Evolutionary conservation across 495 filamentous ascomycete species (phyloP).

Genomic region (Staphylotrichum tortipilum): DNA sequence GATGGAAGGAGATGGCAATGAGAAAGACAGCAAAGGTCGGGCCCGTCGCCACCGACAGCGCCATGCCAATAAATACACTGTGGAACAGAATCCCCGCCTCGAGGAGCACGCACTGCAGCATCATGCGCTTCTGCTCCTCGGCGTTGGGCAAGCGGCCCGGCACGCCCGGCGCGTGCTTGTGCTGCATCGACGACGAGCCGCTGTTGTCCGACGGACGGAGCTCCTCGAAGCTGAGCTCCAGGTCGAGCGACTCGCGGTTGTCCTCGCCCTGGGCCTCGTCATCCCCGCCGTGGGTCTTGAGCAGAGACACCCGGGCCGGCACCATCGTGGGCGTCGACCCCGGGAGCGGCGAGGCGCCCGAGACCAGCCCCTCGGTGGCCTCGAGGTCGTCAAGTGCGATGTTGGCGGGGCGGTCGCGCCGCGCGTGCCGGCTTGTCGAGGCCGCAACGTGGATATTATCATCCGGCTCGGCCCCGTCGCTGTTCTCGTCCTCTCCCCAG

Average conservation of each 20-base stretch:
- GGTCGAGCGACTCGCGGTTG: slow-evolving; percentile 29
- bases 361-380: slow-evolving; percentile 38
- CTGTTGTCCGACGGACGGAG: slow-evolving; percentile 29
- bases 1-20: slow-evolving; percentile 74
- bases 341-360: slow-evolving; percentile 41
- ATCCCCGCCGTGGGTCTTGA: neutral
- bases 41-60: slow-evolving; percentile 71
- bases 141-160: no score
- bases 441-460: slow-evolving; percentile 22
- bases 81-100: slow-evolving; percentile 85
- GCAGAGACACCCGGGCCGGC: slow-evolving; percentile 1
- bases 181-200: neutral
- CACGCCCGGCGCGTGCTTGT: no score
- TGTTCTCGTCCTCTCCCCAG: slow-evolving; percentile 20
- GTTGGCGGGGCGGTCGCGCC: slow-evolving; percentile 26
- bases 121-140: slow-evolving; percentile 49
- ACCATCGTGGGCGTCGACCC: slow-evolving; percentile 28
- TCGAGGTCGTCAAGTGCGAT: slow-evolving; percentile 38
- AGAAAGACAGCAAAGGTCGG: slow-evolving; percentile 72
- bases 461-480: neutral
- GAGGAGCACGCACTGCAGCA: slow-evolving; percentile 70
- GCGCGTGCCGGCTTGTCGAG: slow-evolving; percentile 11
- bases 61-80: slow-evolving; percentile 85
- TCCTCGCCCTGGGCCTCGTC: slow-evolving; percentile 21
- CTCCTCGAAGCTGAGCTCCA: slow-evolving; percentile 46